Conservation (phyloP, 1,284 basidiomycete genomes). For the Leccinum griseonigrum region DNA sequence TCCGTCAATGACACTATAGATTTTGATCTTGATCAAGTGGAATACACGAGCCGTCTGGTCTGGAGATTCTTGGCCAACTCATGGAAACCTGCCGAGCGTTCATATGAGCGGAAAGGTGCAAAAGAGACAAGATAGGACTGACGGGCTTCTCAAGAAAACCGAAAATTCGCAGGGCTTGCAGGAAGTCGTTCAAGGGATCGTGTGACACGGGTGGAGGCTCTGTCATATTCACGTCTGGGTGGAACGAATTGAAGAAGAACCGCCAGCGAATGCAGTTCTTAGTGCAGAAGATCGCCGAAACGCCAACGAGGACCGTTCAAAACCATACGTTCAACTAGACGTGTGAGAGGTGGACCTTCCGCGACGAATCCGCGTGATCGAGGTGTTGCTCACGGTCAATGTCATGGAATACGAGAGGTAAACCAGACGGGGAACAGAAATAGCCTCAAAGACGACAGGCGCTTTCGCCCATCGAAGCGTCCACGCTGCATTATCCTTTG, state of each 20-base stretch:
- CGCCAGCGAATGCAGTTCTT: slow-evolving; percentile 75
- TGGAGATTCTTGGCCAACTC: slow-evolving; percentile 92
- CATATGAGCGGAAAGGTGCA: neutral
- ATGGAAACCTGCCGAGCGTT: slow-evolving; percentile 68
- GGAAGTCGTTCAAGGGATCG: slow-evolving; percentile 93
- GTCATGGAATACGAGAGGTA: slow-evolving; percentile 90
- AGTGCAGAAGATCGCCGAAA: slow-evolving; percentile 71
- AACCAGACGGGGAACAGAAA: slow-evolving; percentile 74
- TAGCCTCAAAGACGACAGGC: slow-evolving; percentile 73
- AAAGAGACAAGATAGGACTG: slow-evolving; percentile 24
- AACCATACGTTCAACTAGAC: slow-evolving; percentile 84
- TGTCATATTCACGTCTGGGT: slow-evolving; percentile 74
- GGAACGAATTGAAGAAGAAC: slow-evolving; percentile 56
- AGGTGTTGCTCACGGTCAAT: slow-evolving; percentile 55
- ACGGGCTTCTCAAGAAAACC: slow-evolving; percentile 95
- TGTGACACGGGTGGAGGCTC: slow-evolving; percentile 81
- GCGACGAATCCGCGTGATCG: neutral
- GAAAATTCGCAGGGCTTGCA: slow-evolving; percentile 92
- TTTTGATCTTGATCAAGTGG: slow-evolving; percentile 91
- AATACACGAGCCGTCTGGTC: slow-evolving; percentile 83
- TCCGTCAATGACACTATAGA: slow-evolving; percentile 95
- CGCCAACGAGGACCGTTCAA: slow-evolving; percentile 72
- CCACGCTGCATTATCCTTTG: slow-evolving; percentile 56
- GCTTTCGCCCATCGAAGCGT: slow-evolving; percentile 54
- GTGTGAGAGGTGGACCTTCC: slow-evolving; percentile 1